phyloP scores from a whole-genome alignment of 2,329 filamentous ascomycete genomes.

The Pestalotiopsis fici region DNA sequence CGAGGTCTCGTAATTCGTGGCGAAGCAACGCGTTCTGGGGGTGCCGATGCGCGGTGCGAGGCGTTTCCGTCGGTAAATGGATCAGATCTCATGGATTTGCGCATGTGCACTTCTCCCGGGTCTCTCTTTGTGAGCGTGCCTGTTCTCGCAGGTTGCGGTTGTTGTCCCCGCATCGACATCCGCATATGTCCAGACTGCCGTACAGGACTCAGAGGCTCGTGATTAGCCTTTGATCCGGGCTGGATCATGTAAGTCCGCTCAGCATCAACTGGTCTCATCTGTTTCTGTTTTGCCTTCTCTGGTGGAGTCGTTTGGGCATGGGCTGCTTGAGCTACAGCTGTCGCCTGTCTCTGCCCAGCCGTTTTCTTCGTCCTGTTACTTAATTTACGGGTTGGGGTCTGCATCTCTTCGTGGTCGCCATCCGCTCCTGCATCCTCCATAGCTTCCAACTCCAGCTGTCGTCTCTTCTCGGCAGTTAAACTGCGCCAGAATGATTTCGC shows the following conservation, averaged over 20 bases:
- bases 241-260: conserved; percentile 20
- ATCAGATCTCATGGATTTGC: conserved; percentile 14
- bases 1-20: conserved; percentile 5
- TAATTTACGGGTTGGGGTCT: conserved; percentile 25
- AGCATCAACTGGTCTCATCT: conserved; percentile 12
- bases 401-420: conserved; percentile 40
- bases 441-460: conserved; percentile 61
- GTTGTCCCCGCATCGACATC: conserved; percentile 22
- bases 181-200: conserved; percentile 25
- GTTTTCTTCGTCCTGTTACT: conserved; percentile 38
- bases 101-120: neutral
- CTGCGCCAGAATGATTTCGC: conserved; percentile 72
- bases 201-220: conserved; percentile 17
- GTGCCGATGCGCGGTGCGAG: conserved; percentile 10
- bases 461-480: conserved; percentile 62
- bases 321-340: conserved; percentile 10
- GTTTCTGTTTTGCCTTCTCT: conserved; percentile 24
- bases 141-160: neutral
- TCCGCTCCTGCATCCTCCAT: conserved; percentile 53
- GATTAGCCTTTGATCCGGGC: conserved; percentile 27
- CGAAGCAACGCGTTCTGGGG: conserved; percentile 10
- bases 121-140: neutral
- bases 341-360: conserved; percentile 33
- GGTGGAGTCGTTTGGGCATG: conserved; percentile 10
- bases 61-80: conserved; percentile 10